Percentiles rank a stretch among this genome's conserved stretches.
These are phyloP conservation scores for Podospora bellae-mahoneyi DNA, from an alignment of 495 filamentous ascomycete species.

Conservation along the genomic window DNA sequence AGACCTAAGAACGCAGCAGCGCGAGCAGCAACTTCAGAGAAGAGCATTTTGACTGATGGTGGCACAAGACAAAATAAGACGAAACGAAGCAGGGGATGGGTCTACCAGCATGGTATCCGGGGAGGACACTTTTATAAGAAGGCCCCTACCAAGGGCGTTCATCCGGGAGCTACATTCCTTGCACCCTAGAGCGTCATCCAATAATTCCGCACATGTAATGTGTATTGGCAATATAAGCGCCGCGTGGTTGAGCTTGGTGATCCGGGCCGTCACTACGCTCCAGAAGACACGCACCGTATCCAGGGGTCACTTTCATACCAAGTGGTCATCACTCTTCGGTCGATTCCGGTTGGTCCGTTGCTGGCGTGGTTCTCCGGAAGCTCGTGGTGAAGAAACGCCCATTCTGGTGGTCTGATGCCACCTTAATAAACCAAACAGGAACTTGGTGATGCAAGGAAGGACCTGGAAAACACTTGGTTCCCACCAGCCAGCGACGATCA, in stretches of 20 bases:
- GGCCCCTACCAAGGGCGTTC: slow-evolving; percentile 11
- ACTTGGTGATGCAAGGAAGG: slow-evolving; percentile 17
- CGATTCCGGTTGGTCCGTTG: slow-evolving; percentile 23
- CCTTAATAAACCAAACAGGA: slow-evolving; percentile 17
- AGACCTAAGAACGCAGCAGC: slow-evolving; percentile 28
- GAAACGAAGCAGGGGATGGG: not conserved
- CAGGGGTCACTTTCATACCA: not conserved
- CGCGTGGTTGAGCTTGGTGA: slow-evolving; percentile 5
- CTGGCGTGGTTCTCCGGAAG: slow-evolving; percentile 1
- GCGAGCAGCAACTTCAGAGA: slow-evolving; percentile 18
- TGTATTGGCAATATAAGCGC: slow-evolving; percentile 19
- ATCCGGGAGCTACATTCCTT: not conserved
- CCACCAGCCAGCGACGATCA: slow-evolving; percentile 14
- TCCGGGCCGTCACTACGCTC: not conserved
- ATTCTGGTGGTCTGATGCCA: slow-evolving; percentile 16
- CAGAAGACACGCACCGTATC: not conserved
- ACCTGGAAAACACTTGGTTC: slow-evolving; percentile 16
- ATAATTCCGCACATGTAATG: slow-evolving; percentile 25
- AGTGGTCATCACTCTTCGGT: slow-evolving; percentile 24
- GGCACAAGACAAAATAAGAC: slow-evolving; percentile 7
- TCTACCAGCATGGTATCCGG: slow-evolving; percentile 5
- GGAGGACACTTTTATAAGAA: slow-evolving; percentile 16
- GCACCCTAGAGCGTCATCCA: slow-evolving; percentile 1
- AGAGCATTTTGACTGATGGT: slow-evolving; percentile 25
- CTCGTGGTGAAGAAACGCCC: not conserved